phyloP scores from a whole-genome alignment of 202 grass and related monocot species.

The Schoenoplectus triqueter region DNA sequence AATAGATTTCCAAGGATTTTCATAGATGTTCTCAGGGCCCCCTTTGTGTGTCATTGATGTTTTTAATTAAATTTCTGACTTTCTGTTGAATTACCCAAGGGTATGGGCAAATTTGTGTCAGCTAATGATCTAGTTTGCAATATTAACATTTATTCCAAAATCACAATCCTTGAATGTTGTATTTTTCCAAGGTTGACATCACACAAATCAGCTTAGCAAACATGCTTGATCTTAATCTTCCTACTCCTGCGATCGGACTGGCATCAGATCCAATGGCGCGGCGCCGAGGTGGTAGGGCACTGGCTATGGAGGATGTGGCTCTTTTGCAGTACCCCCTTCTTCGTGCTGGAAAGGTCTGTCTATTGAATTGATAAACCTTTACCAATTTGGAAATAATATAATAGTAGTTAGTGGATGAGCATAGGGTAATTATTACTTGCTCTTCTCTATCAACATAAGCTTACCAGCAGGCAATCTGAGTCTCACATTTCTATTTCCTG shows the following conservation, averaged over 20 bases:
- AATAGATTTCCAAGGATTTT: neutral
- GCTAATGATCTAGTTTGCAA: neutral
- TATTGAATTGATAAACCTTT: conserved; percentile 19
- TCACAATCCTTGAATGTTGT: neutral
- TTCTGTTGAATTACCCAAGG: neutral
- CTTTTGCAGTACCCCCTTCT: conserved; percentile 72
- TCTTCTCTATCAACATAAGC: neutral
- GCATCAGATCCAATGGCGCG: conserved; percentile 70
- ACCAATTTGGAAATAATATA: neutral
- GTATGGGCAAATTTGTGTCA: neutral
- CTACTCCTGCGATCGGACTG: conserved; percentile 58
- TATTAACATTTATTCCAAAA: neutral
- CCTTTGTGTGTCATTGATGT: neutral
- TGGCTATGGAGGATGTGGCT: conserved; percentile 78
- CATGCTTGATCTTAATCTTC: neutral
- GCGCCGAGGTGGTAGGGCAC: conserved; percentile 60
- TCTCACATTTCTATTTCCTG: neutral
- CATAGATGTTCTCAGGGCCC: neutral
- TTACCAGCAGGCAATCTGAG: neutral
- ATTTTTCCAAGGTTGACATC: conserved; percentile 19
- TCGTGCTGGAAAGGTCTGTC: conserved; percentile 59
- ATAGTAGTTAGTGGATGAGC: conserved; percentile 17
- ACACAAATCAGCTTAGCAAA: neutral
- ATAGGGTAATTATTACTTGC: neutral
- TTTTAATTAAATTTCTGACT: neutral